Base-by-base conservation (phyloP, 2,329 filamentous ascomycete species). In the Stachybotrys chartarum region DNA sequence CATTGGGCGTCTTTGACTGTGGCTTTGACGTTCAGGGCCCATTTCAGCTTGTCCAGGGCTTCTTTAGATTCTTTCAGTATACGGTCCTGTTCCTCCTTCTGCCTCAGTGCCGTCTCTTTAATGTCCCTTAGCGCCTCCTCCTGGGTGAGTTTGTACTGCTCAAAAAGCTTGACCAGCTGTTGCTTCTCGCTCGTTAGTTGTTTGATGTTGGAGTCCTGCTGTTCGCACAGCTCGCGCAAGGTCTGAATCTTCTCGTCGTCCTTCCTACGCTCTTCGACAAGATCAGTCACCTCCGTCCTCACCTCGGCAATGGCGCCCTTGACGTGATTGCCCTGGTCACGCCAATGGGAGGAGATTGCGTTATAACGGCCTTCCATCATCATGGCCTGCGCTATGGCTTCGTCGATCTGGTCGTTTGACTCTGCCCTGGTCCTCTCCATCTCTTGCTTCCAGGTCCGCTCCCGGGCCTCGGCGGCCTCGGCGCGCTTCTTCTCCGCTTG, bases 341-440 rank as follows among this genome's bases (percentile, higher is more conserved):
- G 82, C 80, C 84, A 87, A 68, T 87, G 84, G 50, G 78, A 81
- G 52, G 81, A 77, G 64, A 87, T 84, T 60, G 83, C 77, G 55
- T 85, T 86, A 70, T 89, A 88, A 31, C 86, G 82, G 45, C 85
- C 85, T 62, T 90, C 83, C 72, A 88, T 84, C 45, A 90, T 75
- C 56, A 83, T 78, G 12, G 86, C 85, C 58, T 86, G 80, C 42
- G 75, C 77, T 47, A 81, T 82, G 42, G 87, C 87, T 58, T 84
- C 80, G 55, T 89, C 84, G 6, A 90, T 79, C 61, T 87, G 81
- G 39, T 77, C 68, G 59, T 83, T 83, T 35, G 83, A 78, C 32
- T 86, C 82, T 46, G 77, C 75, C 52, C 79, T 78, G 32, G 78
- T 75, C 66, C 80, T 83, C 57, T 89, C 86, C 68, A 87, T 77